These are phyloP conservation scores for Cladosporium sp. DNA, from an alignment of 2,329 filamentous ascomycete species.

Conservation along the genomic window DNA sequence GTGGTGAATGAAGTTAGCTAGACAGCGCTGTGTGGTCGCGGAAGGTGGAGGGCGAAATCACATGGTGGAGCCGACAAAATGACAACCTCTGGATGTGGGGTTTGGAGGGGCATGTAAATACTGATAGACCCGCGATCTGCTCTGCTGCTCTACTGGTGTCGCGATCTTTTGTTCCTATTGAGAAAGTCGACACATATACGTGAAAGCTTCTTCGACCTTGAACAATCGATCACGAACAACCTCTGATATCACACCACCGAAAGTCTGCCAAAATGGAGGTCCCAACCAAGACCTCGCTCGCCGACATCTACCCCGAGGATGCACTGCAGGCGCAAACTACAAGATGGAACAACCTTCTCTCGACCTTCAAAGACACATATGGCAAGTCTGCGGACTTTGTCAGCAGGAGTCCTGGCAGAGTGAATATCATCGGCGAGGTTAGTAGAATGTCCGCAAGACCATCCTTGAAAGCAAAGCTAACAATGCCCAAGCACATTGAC, in stretches of 20 bases:
- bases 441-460: neutral
- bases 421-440: constrained; percentile 94
- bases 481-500: constrained; percentile 71
- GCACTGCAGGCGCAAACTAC: constrained; percentile 65
- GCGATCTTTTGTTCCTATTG: neutral
- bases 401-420: constrained; percentile 84
- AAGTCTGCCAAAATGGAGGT: constrained; percentile 39
- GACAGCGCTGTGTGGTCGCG: neutral
- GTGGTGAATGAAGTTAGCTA: constrained; percentile 1
- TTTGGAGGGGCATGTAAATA: constrained; percentile 9
- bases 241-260: neutral
- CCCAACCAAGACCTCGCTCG: constrained; percentile 71
- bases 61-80: neutral
- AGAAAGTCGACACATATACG: neutral
- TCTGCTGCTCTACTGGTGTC: neutral
- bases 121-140: neutral
- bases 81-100: neutral
- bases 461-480: constrained; percentile 14
- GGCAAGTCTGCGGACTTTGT: constrained; percentile 74
- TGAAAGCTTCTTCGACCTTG: neutral
- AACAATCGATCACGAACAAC: neutral
- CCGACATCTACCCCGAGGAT: constrained; percentile 80
- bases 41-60: neutral
- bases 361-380: constrained; percentile 70
- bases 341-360: constrained; percentile 74